Evolutionary conservation across 768 basidiomycete species (phyloP).

Genomic region (Chalciporus sphaerocephalus): DNA sequence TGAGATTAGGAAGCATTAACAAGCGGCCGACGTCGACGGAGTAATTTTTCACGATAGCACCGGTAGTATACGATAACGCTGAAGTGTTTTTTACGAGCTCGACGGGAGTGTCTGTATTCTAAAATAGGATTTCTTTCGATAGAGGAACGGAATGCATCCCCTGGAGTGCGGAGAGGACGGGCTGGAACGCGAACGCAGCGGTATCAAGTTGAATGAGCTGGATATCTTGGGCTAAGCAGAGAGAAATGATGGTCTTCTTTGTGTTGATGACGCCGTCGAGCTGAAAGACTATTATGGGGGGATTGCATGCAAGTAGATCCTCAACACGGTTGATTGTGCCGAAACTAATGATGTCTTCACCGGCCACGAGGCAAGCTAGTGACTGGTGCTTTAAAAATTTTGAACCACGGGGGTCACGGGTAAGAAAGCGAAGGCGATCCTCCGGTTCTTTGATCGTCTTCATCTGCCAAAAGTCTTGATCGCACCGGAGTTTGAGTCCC

Average conservation of each 20-base stretch:
- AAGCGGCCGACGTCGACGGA: constrained; percentile 36
- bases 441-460: constrained; percentile 15
- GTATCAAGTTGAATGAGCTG: constrained; percentile 54
- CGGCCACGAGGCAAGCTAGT: constrained; percentile 47
- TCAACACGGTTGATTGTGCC: constrained; percentile 54
- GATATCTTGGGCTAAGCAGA: constrained; percentile 33
- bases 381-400: constrained; percentile 52
- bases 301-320: constrained; percentile 41
- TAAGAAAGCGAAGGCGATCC: background rate
- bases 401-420: constrained; percentile 6
- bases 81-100: background rate
- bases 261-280: constrained; percentile 42
- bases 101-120: constrained; percentile 32
- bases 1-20: constrained; percentile 32
- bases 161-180: constrained; percentile 55
- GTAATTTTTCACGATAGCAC: constrained; percentile 28
- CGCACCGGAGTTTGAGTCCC: constrained; percentile 38
- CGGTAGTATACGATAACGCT: constrained; percentile 19
- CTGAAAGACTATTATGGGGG: constrained; percentile 51
- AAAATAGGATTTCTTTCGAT: constrained; percentile 47
- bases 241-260: constrained; percentile 33
- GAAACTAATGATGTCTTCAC: constrained; percentile 48
- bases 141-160: constrained; percentile 42
- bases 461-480: constrained; percentile 34
- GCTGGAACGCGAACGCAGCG: constrained; percentile 57